A percentile compares a stretch with the other conserved stretches of the same genome.
Evolutionary conservation across 129 eudicot species (phyloP).

Genomic region (sunflower (Helianthus annuus)): HanXRQr2.0-SUNRISE NC_035434.2:111404925-111405424

Average conservation of each 20-base stretch:
- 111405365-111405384: conserved; percentile 39
- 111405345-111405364: conserved; percentile 79
- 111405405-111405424: neutral
- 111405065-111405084: neutral
- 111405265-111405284: conserved; percentile 80
- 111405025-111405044: conserved; percentile 97
- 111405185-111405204: too few species aligned
- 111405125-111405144: too few species aligned
- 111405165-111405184: too few species aligned
- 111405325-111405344: conserved; percentile 74
- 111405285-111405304: conserved; percentile 60
- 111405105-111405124: too few species aligned
- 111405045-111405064: conserved; percentile 76
- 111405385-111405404: neutral
- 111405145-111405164: too few species aligned
- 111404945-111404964: conserved; percentile 90
- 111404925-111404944: conserved; percentile 31
- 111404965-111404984: conserved; percentile 96
- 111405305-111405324: conserved; percentile 89
- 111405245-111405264: neutral
- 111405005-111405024: conserved; percentile 87
- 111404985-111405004: conserved; percentile 92
- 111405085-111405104: too few species aligned
- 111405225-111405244: neutral
- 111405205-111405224: neutral